phyloP scores from a whole-genome alignment of 306 rosid species.

The Dryas alaskensis region DNA sequence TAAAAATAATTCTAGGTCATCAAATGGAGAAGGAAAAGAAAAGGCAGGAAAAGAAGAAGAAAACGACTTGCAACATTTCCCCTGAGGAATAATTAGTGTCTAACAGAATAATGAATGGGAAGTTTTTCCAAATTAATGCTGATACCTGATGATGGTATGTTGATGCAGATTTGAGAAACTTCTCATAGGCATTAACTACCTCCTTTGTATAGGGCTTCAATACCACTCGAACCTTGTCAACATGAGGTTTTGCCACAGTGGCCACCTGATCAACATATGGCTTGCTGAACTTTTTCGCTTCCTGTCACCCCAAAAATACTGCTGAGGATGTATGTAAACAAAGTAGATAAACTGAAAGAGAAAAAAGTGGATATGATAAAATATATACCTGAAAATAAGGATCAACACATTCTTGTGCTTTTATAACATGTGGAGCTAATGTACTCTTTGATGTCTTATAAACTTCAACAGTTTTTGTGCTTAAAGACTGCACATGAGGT shows the following conservation, averaged over 20 bases:
- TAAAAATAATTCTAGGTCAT: neutral
- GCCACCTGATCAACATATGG: constrained; percentile 89
- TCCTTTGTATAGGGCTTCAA: constrained; percentile 70
- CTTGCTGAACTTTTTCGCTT: constrained; percentile 74
- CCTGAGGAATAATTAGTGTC: neutral
- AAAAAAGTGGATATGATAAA: neutral
- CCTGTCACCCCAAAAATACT: constrained; percentile 50
- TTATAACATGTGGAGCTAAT: constrained; percentile 62
- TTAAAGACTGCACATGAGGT: constrained; percentile 59
- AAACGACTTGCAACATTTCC: neutral
- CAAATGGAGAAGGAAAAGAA: neutral
- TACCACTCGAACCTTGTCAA: constrained; percentile 58
- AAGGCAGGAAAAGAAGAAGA: neutral
- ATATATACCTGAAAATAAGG: constrained; percentile 77
- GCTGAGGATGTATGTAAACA: constrained; percentile 23
- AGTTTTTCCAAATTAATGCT: constrained; percentile 1
- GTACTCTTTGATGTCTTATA: constrained; percentile 61
- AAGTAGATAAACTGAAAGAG: constrained; percentile 8
- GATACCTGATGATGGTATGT: constrained; percentile 77
- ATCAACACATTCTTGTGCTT: constrained; percentile 62
- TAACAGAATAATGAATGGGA: neutral
- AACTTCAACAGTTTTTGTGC: constrained; percentile 53
- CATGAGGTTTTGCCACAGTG: constrained; percentile 73
- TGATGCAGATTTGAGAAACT: constrained; percentile 79
- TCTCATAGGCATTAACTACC: constrained; percentile 57